A percentile compares a stretch with the other conserved stretches of the same genome.
Conservation (phyloP, 352 stramenopile species). For the Globisporangium irregulare region DNA sequence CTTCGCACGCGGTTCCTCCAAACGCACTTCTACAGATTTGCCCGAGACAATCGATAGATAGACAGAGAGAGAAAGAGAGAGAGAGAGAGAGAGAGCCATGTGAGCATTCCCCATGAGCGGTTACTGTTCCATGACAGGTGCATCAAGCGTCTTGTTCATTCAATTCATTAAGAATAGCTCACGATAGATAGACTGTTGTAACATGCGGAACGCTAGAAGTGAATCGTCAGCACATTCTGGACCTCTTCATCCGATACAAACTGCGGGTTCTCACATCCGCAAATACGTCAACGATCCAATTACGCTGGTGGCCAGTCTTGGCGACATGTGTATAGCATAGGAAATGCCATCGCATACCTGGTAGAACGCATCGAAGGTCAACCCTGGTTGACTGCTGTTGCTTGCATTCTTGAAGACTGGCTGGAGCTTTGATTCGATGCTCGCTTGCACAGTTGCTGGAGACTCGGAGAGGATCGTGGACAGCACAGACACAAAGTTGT, state of each 20-base stretch:
- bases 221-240: conserved; percentile 13
- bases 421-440: conserved; percentile 18
- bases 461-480: conserved; percentile 15
- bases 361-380: conserved; percentile 18
- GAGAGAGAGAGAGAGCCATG: not conserved
- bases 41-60: not conserved
- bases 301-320: not conserved
- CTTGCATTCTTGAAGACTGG: conserved; percentile 6
- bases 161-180: not conserved
- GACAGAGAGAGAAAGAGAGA: too few relatives aligned
- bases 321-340: not conserved
- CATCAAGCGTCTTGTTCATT: too few relatives aligned
- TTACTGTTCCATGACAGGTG: not conserved
- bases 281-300: not conserved
- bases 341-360: conserved; percentile 13
- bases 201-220: conserved; percentile 10
- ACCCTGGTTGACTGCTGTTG: not conserved
- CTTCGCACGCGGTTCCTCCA: not conserved
- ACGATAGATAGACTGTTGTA: not conserved
- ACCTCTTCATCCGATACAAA: conserved; percentile 24
- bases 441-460: not conserved
- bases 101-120: not conserved
- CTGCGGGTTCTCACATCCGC: not conserved
- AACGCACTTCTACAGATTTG: not conserved
- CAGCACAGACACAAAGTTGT: conserved; percentile 32